Percentiles rank a stretch among this genome's conserved stretches.
phyloP scores from a whole-genome alignment of 163 green algal species.

The Chloromonas sp. region DNA sequence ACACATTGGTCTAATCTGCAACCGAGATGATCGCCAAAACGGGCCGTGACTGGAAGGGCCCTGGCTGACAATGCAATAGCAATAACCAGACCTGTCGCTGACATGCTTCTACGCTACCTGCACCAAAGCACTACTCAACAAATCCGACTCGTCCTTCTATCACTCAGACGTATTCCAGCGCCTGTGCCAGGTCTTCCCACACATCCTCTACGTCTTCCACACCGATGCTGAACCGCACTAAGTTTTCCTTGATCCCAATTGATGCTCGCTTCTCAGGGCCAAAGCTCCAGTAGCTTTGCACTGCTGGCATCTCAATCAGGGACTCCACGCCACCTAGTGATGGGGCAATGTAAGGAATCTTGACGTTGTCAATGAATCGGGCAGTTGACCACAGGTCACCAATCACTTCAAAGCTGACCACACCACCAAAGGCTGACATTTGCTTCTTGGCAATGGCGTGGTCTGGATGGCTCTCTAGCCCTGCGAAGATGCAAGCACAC shows the following conservation, averaged over 20 bases:
- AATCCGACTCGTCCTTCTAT: too few species aligned
- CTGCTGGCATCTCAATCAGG: constrained; percentile 96
- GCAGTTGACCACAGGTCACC: constrained; percentile 90
- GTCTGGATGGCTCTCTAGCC: constrained; percentile 87
- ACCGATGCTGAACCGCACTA: constrained; percentile 84
- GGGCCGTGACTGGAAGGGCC: too few species aligned
- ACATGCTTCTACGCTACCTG: too few species aligned
- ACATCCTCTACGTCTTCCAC: constrained; percentile 94
- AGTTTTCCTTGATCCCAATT: constrained; percentile 97
- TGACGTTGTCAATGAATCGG: constrained; percentile 85
- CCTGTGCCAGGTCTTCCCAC: constrained; percentile 86
- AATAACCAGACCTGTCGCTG: too few species aligned
- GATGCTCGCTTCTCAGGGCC: constrained; percentile 80
- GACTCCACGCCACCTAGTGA: constrained; percentile 93
- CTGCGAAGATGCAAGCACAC: constrained; percentile 64
- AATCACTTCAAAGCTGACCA: constrained; percentile 93
- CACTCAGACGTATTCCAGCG: constrained; percentile 18
- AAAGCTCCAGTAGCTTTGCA: constrained; percentile 91
- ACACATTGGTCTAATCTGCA: too few species aligned
- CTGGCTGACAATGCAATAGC: too few species aligned
- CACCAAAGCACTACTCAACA: too few species aligned
- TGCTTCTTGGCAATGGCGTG: constrained; percentile 86
- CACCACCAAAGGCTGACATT: constrained; percentile 91
- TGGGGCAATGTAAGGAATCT: constrained; percentile 96
- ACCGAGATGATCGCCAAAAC: too few species aligned